phyloP scores from a whole-genome alignment of 2,329 filamentous ascomycete species.

The Coniochaeta hoffmannii region DNA sequence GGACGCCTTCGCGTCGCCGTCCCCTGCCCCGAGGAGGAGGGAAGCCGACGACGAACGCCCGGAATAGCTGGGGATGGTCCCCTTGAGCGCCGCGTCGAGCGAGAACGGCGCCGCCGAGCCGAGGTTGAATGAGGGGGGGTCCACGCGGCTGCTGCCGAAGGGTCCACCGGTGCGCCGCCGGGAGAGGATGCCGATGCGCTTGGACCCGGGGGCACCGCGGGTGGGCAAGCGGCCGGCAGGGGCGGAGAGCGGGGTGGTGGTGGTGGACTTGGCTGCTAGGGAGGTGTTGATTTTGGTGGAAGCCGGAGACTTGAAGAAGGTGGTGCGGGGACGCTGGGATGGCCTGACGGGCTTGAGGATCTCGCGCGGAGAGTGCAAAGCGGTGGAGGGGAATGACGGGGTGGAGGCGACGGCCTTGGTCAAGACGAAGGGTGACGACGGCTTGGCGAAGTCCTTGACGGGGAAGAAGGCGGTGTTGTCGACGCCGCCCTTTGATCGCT shows the following conservation, averaged over 20 bases:
- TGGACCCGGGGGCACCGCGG: slow-evolving; percentile 53
- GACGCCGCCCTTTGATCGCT: slow-evolving; percentile 48
- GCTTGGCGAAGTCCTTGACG: slow-evolving; percentile 41
- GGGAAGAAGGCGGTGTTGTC: slow-evolving; percentile 28
- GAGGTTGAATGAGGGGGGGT: slow-evolving; percentile 56
- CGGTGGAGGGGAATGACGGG: slow-evolving; percentile 12
- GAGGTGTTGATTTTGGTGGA: slow-evolving; percentile 34
- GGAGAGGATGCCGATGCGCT: slow-evolving; percentile 61
- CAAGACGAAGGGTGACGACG: slow-evolving; percentile 36
- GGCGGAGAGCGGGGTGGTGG: slow-evolving; percentile 51
- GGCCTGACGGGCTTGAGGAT: slow-evolving; percentile 23
- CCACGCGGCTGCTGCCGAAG: slow-evolving; percentile 62
- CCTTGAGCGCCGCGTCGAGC: slow-evolving; percentile 74
- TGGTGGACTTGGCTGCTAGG: slow-evolving; percentile 38
- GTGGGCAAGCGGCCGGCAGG: slow-evolving; percentile 76
- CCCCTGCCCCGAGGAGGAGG: slow-evolving; percentile 28
- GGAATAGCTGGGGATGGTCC: slow-evolving; percentile 59
- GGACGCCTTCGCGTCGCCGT: slow-evolving; percentile 47
- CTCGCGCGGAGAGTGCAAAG: slow-evolving; percentile 12
- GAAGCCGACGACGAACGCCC: slow-evolving; percentile 26
- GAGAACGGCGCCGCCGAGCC: slow-evolving; percentile 62
- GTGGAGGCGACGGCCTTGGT: slow-evolving; percentile 32
- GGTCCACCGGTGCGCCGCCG: slow-evolving; percentile 56
- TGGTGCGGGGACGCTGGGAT: slow-evolving; percentile 31
- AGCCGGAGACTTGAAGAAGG: slow-evolving; percentile 46